Evolutionary conservation across 176 grass and related monocot genomes (phyloP), one percentile per base, ranked within the genome.

Genomic region (Musa acuminata): DNA sequence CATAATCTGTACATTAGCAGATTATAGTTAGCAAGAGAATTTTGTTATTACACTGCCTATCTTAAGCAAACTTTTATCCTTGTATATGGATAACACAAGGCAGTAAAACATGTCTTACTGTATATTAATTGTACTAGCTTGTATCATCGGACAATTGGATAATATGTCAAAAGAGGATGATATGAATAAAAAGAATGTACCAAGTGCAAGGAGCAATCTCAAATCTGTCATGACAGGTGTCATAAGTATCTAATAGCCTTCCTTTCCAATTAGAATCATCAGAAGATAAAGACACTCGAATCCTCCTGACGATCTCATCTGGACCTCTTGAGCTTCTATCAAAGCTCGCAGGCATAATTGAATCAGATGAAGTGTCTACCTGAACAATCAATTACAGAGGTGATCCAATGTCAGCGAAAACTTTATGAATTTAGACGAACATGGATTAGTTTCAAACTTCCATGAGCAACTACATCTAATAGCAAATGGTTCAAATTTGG

Each of bases 301-400:
- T 87, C 49, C 90, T 83, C 75, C 95, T 89, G 21, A 98, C 90
- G 55, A 98, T 81, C 86, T 98, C 95, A 76, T 94, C 95, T 63
- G 88, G 95, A 55, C 77, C 87, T 71, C 84, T 94, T 65, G 88
- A 83, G 84, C 74, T 75, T 71, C 78, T 79, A 54, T 93, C 88
- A 81, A 98, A 98, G 80, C 78, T 85, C 78, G 82, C 80, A 68
- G 88, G 90, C 19, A 55, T 79, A 74, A 98, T 71, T 81, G 51
- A 62, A 52, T 88, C 86, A 67, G 84, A 87, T 73, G 82, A 85
- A 76, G 88, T 87, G 71, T 98, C 82, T 79, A 91, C 76, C 90
- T 98, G 51, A 79, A 86, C 29, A 75, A n/a, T 75, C 13, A 72
- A 1, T 75, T 8, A 58, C 2, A 27, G 55, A 51, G 27, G 22